Evolutionary conservation across 2,329 filamentous ascomycete genomes (phyloP), one percentile per base, ranked within the genome.

Genomic region (Saccharata proteae): DNA sequence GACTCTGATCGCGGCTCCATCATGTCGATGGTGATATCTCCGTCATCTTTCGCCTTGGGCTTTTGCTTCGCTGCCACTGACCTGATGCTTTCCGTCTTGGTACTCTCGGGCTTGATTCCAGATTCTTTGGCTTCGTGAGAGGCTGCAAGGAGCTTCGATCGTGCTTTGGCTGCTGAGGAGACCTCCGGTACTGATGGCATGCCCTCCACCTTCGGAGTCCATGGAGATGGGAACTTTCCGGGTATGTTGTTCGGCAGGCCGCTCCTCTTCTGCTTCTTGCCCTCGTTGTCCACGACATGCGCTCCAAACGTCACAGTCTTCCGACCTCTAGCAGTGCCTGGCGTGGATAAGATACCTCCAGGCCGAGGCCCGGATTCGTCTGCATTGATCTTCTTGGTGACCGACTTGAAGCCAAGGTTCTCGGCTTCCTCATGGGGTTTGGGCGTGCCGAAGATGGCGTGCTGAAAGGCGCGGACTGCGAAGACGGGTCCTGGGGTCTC

Each of bases 1-100:
- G 80, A 84, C 37, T 78, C 70, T 2, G 80, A 83, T 40, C 75
- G 71, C 5, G 81, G 80, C 44, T 82, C 75, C 39, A 78, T 77
- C 29, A 83, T 58, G 44, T 85, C 80, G 28, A 77, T 57, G 0
- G 79, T 83, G 35, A 75, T 58, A 43, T 84, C 77, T 33, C 67
- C 63, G 30, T 72, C 68, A 42, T 61, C 59, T 30, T 53, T 55
- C 13, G 51, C 51, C 13, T 38, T 36, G 5, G 28, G 28, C 20
- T 17, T 29, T 7, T 20, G 27, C 18, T 15, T 23, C n/a, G 22
- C 13, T 6, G 19, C 12, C 6, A 12, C n/a, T n/a, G n/a, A n/a
- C n/a, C n/a, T n/a, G n/a, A n/a, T n/a, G n/a, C n/a, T 13, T 12
- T 30, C 19, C 20, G 11, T 32, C 50, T 54, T 15, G 38, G 44